Evolutionary conservation across 768 basidiomycete species (phyloP), one percentile per base, ranked within the genome.

Genomic region (Thelephora ganbajun): DNA sequence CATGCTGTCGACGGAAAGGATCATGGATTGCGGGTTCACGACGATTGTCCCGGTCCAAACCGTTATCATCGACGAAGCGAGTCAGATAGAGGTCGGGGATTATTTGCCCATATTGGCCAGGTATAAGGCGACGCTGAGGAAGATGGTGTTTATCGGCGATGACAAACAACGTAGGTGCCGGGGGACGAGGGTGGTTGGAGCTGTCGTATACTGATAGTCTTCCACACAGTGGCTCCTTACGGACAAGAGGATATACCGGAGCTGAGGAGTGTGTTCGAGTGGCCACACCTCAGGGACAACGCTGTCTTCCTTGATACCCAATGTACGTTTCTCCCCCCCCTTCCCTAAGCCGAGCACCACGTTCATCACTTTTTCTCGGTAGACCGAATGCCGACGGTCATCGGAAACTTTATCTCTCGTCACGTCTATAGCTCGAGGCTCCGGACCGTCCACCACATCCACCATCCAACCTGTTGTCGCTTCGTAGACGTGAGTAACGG

Each of bases 41-140:
- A 52, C 46, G 6, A 16, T 59, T 6, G 56, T 62, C 1, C 71
- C 70, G 0, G 58, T 70, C 1, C 48, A 67, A 19, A 60, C 51
- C 14, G 50, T 75, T 2, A 58, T 74, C 26, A 58, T 74, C 22
- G 72, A 73, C 45, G 72, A 74, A 54, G 72, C 73, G 0, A 67
- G 64, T 37, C 71, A 74, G 37, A 70, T 74, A 3, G 66, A 70
- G 41, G 53, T 64, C 1, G 65, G 63, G n/a, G 55, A 63, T 39
- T 73, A 69, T 48, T 30, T 73, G 9, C 63, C 66, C 0, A 33
- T 70, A 1, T 48, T 59, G 39, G 26, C 53, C 48, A 55, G 52
- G 30, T 55, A 51, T 48, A 48, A 53, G 35, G 43, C 44, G 33
- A 48, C 50, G 35, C 50, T 60, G 7, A 22, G 51, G 43, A 61